phyloP scores from a whole-genome alignment of 2,329 filamentous ascomycete species.

The Aspergillus pseudoglaucus region DNA sequence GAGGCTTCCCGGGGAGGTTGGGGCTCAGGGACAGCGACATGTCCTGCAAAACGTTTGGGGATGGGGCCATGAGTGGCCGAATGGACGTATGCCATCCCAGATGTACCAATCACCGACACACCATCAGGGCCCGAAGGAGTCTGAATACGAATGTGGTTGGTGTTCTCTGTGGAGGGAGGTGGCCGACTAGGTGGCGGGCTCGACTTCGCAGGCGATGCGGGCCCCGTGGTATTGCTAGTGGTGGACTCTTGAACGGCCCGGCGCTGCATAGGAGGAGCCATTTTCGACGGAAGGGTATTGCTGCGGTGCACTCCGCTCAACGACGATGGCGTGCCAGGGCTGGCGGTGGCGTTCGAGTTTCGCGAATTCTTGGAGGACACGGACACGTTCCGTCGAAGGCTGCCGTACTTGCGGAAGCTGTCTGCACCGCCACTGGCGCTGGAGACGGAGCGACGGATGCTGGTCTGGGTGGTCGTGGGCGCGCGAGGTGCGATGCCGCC shows the following conservation, averaged over 20 bases:
- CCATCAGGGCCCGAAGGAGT: conserved; percentile 6
- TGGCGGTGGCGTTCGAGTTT: conserved; percentile 63
- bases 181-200: conserved; percentile 25
- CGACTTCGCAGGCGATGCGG: conserved; percentile 23
- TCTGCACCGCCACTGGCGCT: conserved; percentile 84
- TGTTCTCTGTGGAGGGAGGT: conserved; percentile 17
- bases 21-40: conserved; percentile 9
- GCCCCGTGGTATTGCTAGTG: conserved; percentile 34
- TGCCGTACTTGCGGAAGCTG: conserved; percentile 69
- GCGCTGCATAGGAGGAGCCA: conserved; percentile 59
- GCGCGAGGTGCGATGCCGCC: conserved; percentile 45
- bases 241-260: conserved; percentile 19
- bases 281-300: conserved; percentile 90
- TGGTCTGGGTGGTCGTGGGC: conserved; percentile 44
- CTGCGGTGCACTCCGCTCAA: conserved; percentile 63
- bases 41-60: conserved; percentile 15
- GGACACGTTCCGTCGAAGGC: conserved; percentile 81
- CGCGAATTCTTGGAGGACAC: conserved; percentile 84
- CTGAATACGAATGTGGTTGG: conserved; percentile 1
- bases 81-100: conserved; percentile 22
- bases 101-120: conserved; percentile 5
- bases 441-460: conserved; percentile 68
- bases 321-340: conserved; percentile 56
- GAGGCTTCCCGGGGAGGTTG: conserved; percentile 33
- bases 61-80: conserved; percentile 28